These are phyloP conservation scores for Dryadomyces quercus-mongolicae DNA, from an alignment of 2,329 filamentous ascomycete genomes.

Conservation along the genomic window DNA sequence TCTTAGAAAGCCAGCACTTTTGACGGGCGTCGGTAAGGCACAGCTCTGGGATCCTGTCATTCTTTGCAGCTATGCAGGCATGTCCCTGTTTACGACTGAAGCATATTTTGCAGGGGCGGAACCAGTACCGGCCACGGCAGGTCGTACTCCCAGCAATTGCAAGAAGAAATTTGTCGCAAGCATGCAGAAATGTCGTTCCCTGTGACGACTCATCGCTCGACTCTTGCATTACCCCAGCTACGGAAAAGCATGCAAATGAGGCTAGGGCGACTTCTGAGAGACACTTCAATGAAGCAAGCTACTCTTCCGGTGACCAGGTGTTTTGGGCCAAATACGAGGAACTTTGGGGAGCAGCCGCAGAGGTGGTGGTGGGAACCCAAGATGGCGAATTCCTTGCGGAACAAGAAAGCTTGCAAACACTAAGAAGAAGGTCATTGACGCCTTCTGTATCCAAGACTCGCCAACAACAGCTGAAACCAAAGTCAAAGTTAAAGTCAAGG, in stretches of 20 bases:
- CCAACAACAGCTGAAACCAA: neutral
- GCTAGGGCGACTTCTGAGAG: neutral
- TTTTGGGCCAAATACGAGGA: constrained; percentile 5
- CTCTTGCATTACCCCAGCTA: neutral
- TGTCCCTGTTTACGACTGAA: constrained; percentile 8
- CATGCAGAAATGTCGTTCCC: neutral
- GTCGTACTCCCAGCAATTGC: neutral
- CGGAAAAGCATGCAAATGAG: neutral
- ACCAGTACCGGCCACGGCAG: neutral
- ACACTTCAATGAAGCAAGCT: neutral
- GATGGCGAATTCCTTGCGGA: too few species aligned
- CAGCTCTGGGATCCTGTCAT: neutral
- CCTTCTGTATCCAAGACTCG: too few species aligned
- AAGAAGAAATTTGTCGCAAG: neutral
- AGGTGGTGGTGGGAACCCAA: neutral
- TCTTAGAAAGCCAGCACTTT: too few species aligned
- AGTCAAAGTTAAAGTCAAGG: neutral
- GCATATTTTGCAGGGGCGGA: constrained; percentile 4
- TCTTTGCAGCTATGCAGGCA: constrained; percentile 5
- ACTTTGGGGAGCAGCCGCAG: constrained; percentile 6
- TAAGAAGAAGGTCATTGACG: neutral
- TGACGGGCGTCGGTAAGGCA: neutral
- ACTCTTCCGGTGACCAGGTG: neutral
- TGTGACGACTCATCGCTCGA: neutral
- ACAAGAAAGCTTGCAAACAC: neutral